These are phyloP conservation scores for Xanthoconium stramineum DNA, from an alignment of 768 basidiomycete species.

Conservation along the genomic window DNA sequence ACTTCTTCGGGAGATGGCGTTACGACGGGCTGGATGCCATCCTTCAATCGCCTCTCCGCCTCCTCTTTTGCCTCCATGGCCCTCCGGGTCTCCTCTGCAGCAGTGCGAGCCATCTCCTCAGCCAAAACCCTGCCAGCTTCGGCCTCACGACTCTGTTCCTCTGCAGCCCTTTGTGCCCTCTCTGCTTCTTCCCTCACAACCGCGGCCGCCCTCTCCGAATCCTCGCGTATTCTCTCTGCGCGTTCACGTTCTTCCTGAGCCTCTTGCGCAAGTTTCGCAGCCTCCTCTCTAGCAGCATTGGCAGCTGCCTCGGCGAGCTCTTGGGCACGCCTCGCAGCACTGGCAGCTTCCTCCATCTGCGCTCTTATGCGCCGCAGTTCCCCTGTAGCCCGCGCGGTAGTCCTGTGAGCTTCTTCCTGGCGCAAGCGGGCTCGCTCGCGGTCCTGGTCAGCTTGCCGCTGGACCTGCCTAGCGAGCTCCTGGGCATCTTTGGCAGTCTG, in stretches of 20 bases:
- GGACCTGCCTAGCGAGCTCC: neutral
- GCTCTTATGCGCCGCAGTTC: neutral
- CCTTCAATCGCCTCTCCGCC: neutral
- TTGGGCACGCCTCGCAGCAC: neutral
- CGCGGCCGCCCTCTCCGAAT: neutral
- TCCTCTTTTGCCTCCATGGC: neutral
- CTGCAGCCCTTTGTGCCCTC: neutral
- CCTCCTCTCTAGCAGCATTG: neutral
- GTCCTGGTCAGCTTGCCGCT: conserved; percentile 7
- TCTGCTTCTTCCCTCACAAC: neutral
- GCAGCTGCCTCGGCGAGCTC: neutral
- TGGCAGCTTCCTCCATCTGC: neutral
- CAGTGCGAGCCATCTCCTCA: neutral
- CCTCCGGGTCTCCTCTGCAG: neutral
- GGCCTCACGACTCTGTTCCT: neutral
- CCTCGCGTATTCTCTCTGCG: neutral
- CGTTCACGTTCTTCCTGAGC: neutral
- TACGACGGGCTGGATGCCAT: neutral
- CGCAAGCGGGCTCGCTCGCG: conserved; percentile 2
- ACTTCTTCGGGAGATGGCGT: neutral
- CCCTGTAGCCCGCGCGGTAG: neutral
- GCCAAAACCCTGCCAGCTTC: neutral
- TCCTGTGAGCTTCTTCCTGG: conserved; percentile 9
- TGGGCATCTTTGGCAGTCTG: conserved; percentile 2
- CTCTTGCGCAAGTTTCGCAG: neutral